A percentile compares a stretch with the other conserved stretches of the same genome.
These are phyloP conservation scores for Penicillium sp. DNA, from an alignment of 2,329 filamentous ascomycete genomes.

Conservation along the genomic window DNA sequence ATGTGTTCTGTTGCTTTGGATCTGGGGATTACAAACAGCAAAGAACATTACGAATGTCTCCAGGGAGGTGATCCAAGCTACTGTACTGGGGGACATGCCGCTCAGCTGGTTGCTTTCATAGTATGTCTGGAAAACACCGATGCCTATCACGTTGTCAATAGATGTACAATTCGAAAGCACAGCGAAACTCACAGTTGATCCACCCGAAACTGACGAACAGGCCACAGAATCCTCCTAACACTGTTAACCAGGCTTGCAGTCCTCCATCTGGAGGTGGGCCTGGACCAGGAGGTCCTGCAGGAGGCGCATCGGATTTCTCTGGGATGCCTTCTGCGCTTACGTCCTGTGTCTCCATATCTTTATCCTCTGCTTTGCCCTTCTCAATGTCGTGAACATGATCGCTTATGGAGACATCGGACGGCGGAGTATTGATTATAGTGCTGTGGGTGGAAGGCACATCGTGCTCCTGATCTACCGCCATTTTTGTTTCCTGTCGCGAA, in stretches of 20 bases:
- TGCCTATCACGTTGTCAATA: slow-evolving; percentile 14
- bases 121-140: slow-evolving; percentile 51
- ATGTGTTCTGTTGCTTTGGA: neutral
- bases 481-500: neutral
- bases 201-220: slow-evolving; percentile 54
- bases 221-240: slow-evolving; percentile 50
- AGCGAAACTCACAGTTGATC: slow-evolving; percentile 44
- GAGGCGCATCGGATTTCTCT: slow-evolving; percentile 2
- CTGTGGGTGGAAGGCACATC: neutral
- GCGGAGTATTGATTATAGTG: neutral
- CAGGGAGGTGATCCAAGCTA: slow-evolving; percentile 64
- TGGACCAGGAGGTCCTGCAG: slow-evolving; percentile 6
- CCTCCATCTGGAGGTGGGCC: slow-evolving; percentile 33
- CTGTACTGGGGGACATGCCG: slow-evolving; percentile 52
- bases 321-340: neutral
- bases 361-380: neutral
- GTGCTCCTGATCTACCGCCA: neutral
- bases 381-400: neutral
- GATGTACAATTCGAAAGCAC: neutral
- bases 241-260: slow-evolving; percentile 42
- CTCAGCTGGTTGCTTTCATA: slow-evolving; percentile 54
- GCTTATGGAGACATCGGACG: neutral
- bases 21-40: slow-evolving; percentile 9
- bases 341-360: neutral
- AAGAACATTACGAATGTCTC: slow-evolving; percentile 30